Percentiles rank a stretch among this genome's conserved stretches.
phyloP scores from a whole-genome alignment of 208 protist species.

The Acanthamoeba castellanii region DNA sequence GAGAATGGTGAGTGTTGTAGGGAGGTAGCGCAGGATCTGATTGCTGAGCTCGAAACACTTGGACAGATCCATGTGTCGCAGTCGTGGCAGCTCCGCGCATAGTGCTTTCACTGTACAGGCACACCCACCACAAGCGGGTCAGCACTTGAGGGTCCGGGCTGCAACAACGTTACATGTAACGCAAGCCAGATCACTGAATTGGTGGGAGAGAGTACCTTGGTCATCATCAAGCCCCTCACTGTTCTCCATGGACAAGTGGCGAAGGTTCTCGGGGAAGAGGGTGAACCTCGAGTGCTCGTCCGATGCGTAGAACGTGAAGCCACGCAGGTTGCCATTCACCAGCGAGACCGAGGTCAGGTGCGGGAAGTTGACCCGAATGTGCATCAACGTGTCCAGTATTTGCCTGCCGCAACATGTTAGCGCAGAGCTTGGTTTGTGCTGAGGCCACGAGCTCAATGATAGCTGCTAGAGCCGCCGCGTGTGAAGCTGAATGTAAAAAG shows the following conservation, averaged over 20 bases:
- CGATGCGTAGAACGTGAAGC: background rate
- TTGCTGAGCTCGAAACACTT: slow-evolving; percentile 22
- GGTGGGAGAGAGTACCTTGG: background rate
- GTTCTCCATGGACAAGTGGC: slow-evolving; percentile 34
- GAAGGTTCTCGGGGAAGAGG: slow-evolving; percentile 40
- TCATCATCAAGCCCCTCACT: slow-evolving; percentile 10
- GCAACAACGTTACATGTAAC: no score
- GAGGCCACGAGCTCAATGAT: background rate
- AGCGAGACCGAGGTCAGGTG: background rate
- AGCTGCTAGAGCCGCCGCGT: no score
- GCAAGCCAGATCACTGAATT: no score
- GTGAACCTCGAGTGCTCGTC: slow-evolving; percentile 8
- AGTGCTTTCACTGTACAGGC: background rate
- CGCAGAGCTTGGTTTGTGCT: background rate
- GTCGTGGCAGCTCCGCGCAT: background rate
- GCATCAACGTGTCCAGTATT: slow-evolving; percentile 5
- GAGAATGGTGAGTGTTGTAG: slow-evolving; percentile 14
- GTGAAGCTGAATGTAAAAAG: background rate
- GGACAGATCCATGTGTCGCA: slow-evolving; percentile 34
- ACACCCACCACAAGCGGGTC: background rate
- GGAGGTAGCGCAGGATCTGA: slow-evolving; percentile 9
- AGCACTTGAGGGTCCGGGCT: no score
- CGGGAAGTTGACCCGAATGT: background rate
- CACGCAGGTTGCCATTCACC: slow-evolving; percentile 43
- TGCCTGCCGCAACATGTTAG: background rate